phyloP scores from a whole-genome alignment of 208 protist species.

The Leishmania braziliensis region DNA sequence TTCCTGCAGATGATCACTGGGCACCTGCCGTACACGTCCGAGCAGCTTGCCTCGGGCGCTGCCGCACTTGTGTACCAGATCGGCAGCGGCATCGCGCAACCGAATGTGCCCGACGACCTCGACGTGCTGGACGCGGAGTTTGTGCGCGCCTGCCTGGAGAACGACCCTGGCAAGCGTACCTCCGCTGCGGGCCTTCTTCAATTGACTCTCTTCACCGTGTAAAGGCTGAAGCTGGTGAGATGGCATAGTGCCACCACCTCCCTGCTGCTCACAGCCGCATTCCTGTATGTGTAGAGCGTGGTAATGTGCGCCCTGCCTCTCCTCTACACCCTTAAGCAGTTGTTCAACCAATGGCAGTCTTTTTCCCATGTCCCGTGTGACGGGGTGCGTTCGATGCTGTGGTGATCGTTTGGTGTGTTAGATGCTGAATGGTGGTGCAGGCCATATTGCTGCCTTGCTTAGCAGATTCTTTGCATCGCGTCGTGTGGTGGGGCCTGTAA shows the following conservation, averaged over 20 bases:
- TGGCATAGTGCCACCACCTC: not conserved
- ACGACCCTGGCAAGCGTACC: slow-evolving; percentile 53
- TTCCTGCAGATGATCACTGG: slow-evolving; percentile 88
- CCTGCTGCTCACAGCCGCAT: not conserved
- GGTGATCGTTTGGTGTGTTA: not conserved
- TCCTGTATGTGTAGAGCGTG: not conserved
- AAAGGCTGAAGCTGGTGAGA: not conserved
- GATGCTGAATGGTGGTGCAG: not conserved
- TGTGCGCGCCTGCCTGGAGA: slow-evolving; percentile 61
- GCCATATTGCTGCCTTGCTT: not conserved
- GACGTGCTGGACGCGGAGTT: slow-evolving; percentile 73
- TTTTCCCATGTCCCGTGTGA: not conserved
- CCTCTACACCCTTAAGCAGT: not conserved
- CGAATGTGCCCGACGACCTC: slow-evolving; percentile 59
- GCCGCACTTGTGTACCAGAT: slow-evolving; percentile 82
- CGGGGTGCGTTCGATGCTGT: not conserved
- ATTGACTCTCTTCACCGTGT: slow-evolving; percentile 75
- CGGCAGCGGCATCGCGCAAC: slow-evolving; percentile 58
- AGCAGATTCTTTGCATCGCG: not conserved
- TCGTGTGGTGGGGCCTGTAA: not conserved
- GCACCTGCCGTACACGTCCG: slow-evolving; percentile 66
- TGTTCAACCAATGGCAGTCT: not conserved
- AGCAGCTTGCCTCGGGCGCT: slow-evolving; percentile 50
- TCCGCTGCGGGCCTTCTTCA: slow-evolving; percentile 64
- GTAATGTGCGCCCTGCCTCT: not conserved